Base-by-base conservation (phyloP, 129 eudicot genomes). In the Erigeron canadensis region DNA sequence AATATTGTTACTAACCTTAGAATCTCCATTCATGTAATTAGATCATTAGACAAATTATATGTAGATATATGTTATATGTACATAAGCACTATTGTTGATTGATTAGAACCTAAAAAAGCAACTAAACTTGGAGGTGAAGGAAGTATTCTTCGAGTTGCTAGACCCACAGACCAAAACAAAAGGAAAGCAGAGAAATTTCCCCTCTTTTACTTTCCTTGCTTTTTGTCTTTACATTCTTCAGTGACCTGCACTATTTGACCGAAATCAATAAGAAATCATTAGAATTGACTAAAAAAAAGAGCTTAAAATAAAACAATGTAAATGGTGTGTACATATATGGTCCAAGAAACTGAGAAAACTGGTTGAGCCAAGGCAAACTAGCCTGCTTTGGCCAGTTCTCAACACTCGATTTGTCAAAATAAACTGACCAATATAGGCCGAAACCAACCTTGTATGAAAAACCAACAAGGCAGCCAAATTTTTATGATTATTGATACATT, bases 91-190 rank as follows among this genome's bases (percentile, higher is more conserved):
- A 63, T 28, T 54, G 41, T 4, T 70, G 68, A 21, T 61, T 62
- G 50, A 70, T 22, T 62, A 50, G 51, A 70, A 38, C 50, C 44
- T 43, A 37, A 63, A 42, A 63, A 71, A 37, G 60, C n/a, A 50
- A 16, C 45, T 66, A 51, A 71, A 78, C 77, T 78, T 78, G 73
- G 60, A 71, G 22, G 72, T 54, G 73, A 78, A 78, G 82, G 54
- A 78, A 77, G 23, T 70, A 55, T 34, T 43, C 60, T 77, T 34
- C 23, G 81, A 77, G 71, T 77, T 75, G 47, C 58, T 70, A 77
- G 81, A 43, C 77, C 81, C 66, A 44, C 69, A 66, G 44, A 65
- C 73, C 7, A 17, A 7, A 38, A 65, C 15, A 51, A 69, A 46
- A n/a, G 67, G 1, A 76, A 69, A 68, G 67, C 76, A 77, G 63